Base-by-base conservation (phyloP, 305 asterid genomes). In the Fraxinus dipetala region DNA sequence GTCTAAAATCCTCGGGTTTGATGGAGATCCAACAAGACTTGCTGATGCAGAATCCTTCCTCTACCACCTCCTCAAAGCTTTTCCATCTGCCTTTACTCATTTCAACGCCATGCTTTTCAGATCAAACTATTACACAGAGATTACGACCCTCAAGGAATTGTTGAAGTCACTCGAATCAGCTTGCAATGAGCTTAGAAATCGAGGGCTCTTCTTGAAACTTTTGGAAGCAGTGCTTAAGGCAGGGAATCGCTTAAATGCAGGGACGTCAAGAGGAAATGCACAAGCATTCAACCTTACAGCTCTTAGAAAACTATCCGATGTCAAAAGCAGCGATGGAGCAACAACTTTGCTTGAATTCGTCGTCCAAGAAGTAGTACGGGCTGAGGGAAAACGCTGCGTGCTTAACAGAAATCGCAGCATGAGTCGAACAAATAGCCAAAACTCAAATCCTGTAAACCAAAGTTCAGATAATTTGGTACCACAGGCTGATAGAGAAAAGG, bases 41-140 rank as follows among this genome's bases (percentile, higher is more conserved):
- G 98, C 98, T 0, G 96, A 93, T 67, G 97, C 99, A 1, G 98
- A 96, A 84, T 93, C 95, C 8, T 96, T 96, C 89, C 92, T 96
- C 43, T 93, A 87, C 84, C 92, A 92, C 76, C 93, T 96, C 89
- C 94, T 94, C 32, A 92, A 91, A 82, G 85, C 95, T 31, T 92
- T 92, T 24, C 99, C 98, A 13, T 87, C 97, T 0, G 97, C 99
- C 24, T 96, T 93, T 81, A 48, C 82, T 26, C 92, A 95, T 28
- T 91, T 93, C 86, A 86, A 85, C 20, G 92, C 97, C 3, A 91
- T 94, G 97, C 94, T 91, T 80, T 96, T 93, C 63, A 83, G 90
- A 77, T 83, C 92, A 35, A 94, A 88, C 75, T 91, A 90, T 31
- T 87, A 89, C 6, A 73, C 84, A 0, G 98, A 96, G 81, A 86